Base-by-base conservation (phyloP, 2,329 filamentous ascomycete genomes). In the Fusarium sterilihyphosum region DNA sequence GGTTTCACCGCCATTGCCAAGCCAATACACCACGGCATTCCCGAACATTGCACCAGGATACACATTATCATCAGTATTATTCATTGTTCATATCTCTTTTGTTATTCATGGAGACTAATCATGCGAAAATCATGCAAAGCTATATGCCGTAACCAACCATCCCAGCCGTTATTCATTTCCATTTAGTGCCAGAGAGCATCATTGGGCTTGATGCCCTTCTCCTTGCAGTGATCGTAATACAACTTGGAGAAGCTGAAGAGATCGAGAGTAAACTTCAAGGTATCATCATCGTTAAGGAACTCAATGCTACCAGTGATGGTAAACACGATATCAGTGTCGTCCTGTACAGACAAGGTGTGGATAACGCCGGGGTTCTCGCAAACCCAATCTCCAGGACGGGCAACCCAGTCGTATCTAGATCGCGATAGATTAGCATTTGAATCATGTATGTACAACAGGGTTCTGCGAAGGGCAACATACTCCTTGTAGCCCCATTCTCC, bases 241-340 rank as follows among this genome's bases (percentile, higher is more conserved):
- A 73, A 2, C 71, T 73, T 73, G 18, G 66, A 59, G 46, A 78
- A 78, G 67, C 74, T 74, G 33, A 78, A 78, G 22, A 78, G 33
- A 43, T 78, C 76, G 7, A 78, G 50, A 3, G 74, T 67, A 18
- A 73, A 69, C 58, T 77, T 76, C 43, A 78, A 24, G 35, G 59
- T 77, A 52, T 77, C 76, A 33, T 78, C 76, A 1, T 78, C 76
- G 31, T 78, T 78, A 14, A 78, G 65, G 62, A 78, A 78, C 60
- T 78, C 76, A 16, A 78, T 74, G 46, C 74, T 77, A 18, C 76
- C 76, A 50, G 72, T 65, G n/a, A 78, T 52, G 18, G 76, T 78
- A 24, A 78, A 78, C 14, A 78, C 74, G 16, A 78, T 76, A 43
- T 78, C 76, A 8, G 76, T 77, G 56, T 76, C 61, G 12, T 72